Conservation (phyloP, 352 stramenopile species). For the Phytophthora cryptogea region DNA sequence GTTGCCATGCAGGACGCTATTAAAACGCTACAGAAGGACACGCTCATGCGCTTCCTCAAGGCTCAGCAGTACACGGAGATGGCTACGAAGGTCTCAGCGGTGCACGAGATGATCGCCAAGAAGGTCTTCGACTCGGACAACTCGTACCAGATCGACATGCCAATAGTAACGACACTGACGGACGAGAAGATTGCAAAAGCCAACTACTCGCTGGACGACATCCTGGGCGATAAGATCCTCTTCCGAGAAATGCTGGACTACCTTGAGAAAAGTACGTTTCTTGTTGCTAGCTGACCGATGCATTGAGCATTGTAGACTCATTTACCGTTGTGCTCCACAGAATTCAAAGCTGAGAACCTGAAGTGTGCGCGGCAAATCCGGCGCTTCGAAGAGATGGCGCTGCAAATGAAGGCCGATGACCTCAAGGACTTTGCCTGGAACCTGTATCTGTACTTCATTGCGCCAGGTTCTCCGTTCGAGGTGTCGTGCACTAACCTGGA, state of each 20-base stretch:
- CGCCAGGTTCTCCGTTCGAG: conserved; percentile 70
- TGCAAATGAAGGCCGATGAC: conserved; percentile 68
- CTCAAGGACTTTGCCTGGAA: conserved; percentile 85
- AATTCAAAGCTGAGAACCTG: conserved; percentile 87
- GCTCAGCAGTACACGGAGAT: conserved; percentile 81
- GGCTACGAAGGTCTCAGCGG: conserved; percentile 52
- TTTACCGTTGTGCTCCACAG: conserved; percentile 27
- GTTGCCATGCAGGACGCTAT: conserved; percentile 83
- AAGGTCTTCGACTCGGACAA: conserved; percentile 70
- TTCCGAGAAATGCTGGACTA: conserved; percentile 88
- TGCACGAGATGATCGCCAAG: conserved; percentile 66
- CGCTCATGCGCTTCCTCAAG: conserved; percentile 80
- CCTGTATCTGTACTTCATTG: conserved; percentile 86
- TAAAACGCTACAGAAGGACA: conserved; percentile 86
- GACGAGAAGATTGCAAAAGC: conserved; percentile 67
- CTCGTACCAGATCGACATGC: conserved; percentile 71
- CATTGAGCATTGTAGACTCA: background rate
- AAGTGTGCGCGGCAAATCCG: conserved; percentile 84
- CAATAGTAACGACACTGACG: conserved; percentile 52
- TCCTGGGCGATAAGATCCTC: conserved; percentile 79
- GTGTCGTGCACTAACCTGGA: conserved; percentile 86
- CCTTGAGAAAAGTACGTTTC: conserved; percentile 78
- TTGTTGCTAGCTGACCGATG: background rate
- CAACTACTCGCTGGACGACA: conserved; percentile 78
- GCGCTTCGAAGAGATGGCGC: conserved; percentile 75